Base-by-base conservation (phyloP, 345 rosid species). In the Camelina hispida region DNA sequence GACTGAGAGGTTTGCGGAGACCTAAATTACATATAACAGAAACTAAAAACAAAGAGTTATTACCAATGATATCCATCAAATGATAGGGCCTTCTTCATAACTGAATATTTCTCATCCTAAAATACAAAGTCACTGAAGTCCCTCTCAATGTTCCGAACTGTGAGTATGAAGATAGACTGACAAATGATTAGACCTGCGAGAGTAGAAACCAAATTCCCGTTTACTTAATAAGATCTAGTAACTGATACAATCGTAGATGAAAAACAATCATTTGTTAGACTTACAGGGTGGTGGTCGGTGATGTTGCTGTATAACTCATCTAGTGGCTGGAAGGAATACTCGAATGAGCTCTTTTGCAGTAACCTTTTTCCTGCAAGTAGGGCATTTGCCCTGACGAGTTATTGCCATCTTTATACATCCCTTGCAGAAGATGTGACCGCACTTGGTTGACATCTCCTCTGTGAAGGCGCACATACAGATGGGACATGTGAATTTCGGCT, bases 351-450 rank as follows among this genome's bases (percentile, higher is more conserved):
- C 94, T 81, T 75, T 92, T 4, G 28, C 74, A 25, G 85, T 79
- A 4, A 90, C 85, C 79, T 60, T 89, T 81, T 96, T 96, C 88
- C 99, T 79, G 81, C 98, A 96, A 2, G 98, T 89, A 18, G 99
- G 99, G 71, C 99, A 96, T 79, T 88, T 92, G 5, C 63, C 80
- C 78, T 88, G 90, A 15, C 76, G 61, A 66, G 83, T 51, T 76
- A 96, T 78, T 2, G 99, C 98, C 81, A 71, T 69, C 89, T 69
- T 83, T 54, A 96, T 96, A 76, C 99, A 96, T 70, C 40, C 68
- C 87, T 85, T 89, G 72, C 99, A 96, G 87, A 93, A 96, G 64
- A 96, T 96, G 73, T 96, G 99, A 48, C 99, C 99, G 72, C 99
- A 96, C 75, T 86, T 96, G 10, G 99, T 96, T 9, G 98, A 89